A percentile compares a stretch with the other conserved stretches of the same genome.
Conservation (phyloP, 805 yeast species). For the Ogataea ramenticola region DNA sequence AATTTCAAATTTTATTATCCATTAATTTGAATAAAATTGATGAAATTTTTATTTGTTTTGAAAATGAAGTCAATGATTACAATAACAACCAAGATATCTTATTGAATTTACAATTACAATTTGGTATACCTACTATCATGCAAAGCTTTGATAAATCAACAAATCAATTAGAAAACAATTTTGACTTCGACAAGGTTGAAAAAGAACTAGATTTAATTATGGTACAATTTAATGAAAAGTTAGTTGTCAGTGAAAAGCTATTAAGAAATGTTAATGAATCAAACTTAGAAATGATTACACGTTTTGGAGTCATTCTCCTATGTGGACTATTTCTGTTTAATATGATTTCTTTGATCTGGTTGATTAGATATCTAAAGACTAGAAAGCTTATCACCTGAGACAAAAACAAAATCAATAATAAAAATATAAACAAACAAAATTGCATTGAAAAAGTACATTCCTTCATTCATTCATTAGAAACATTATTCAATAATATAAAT, state of each 20-base stretch:
- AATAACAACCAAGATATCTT: conserved; percentile 13
- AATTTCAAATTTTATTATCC: background rate
- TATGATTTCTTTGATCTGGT: conserved; percentile 15
- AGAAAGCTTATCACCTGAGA: background rate
- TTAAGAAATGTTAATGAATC: conserved; percentile 22
- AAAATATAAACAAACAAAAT: background rate
- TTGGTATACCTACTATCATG: conserved; percentile 20
- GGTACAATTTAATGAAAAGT: conserved; percentile 7
- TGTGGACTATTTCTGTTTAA: conserved; percentile 11
- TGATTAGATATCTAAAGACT: conserved; percentile 14
- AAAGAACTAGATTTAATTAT: conserved; percentile 12
- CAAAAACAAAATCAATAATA: background rate
- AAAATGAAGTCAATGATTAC: conserved; percentile 23
- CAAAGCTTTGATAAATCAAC: conserved; percentile 15
- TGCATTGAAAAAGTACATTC: background rate
- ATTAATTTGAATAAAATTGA: conserved; percentile 3
- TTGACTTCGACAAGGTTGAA: conserved; percentile 10
- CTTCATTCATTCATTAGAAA: too few species aligned
- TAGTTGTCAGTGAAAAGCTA: conserved; percentile 13
- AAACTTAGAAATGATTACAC: conserved; percentile 12
- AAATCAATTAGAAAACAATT: conserved; percentile 7
- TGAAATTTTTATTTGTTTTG: conserved; percentile 25
- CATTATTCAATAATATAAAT: too few species aligned
- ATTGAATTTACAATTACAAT: conserved; percentile 13
- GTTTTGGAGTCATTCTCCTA: conserved; percentile 8